Evolutionary conservation across 441 rosid species (phyloP), one percentile per base, ranked within the genome.

Genomic region (Bocquillonia castaneifolia): DNA sequence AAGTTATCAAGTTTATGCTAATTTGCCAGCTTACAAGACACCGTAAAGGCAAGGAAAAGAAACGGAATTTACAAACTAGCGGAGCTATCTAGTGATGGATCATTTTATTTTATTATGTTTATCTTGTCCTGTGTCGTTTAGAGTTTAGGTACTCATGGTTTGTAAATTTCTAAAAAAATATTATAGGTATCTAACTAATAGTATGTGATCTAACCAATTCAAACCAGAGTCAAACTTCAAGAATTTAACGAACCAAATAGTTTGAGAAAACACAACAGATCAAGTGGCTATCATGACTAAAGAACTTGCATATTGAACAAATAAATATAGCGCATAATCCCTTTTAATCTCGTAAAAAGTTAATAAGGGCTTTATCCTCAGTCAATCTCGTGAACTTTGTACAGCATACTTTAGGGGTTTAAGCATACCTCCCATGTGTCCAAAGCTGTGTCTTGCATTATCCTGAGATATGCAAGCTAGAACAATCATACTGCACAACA

Each of bases 391-490:
- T 71, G 55, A 66, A 59, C 45, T 26, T 45, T 57, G 42, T 45
- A 36, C 40, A 36, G 4, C 10, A 36, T 36, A 36, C 12, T 47
- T 28, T 31, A 34, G 10, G 56, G 57, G 54, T 56, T 36, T 63
- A n/a, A 29, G 52, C 34, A 29, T 77, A 87, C 93, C 96, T 84
- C 93, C 96, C 10, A 80, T 61, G 68, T 86, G 91, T 66, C 93
- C 96, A 72, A 87, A 87, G 79, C 76, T 83, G 74, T 85, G 88
- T 70, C 93, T 81, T 65, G 81, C 89, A 48, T 81, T 83, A 77
- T 89, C 96, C 82, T 87, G 91, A 52, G 83, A 86, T 36, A 84
- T 76, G 75, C 76, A 78, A 39, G 87, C 82, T 72, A 89, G 85
- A 72, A 87, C 82, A 58, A 81, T 72, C 85, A 86, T 75, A 80